Evolutionary conservation across 768 basidiomycete genomes (phyloP).

Genomic region (Symmetrospora coprosmae): DNA sequence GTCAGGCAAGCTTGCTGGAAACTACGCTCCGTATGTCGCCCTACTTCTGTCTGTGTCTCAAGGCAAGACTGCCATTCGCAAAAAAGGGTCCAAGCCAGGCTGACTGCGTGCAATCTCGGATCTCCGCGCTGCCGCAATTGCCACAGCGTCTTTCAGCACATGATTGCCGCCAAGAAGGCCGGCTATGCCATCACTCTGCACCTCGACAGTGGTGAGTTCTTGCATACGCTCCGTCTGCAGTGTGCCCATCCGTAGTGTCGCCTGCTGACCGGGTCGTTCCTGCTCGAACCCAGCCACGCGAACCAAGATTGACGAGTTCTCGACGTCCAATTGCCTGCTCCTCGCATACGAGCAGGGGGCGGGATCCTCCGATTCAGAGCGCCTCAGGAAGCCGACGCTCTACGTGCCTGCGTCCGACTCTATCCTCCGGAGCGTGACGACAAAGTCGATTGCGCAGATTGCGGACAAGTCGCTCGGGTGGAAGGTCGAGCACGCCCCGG

Average conservation of each 20-base stretch:
- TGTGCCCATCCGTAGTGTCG: background rate
- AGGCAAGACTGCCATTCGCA: too few relatives aligned
- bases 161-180: constrained; percentile 26
- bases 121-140: background rate
- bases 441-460: constrained; percentile 29
- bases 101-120: background rate
- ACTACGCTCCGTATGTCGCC: constrained; percentile 13
- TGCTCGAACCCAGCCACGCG: constrained; percentile 22
- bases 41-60: background rate
- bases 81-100: too few relatives aligned
- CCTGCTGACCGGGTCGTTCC: background rate
- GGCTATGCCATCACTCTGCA: constrained; percentile 34
- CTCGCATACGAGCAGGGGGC: constrained; percentile 12
- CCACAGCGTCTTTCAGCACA: constrained; percentile 24
- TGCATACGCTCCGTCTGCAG: background rate
- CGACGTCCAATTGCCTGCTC: constrained; percentile 31
- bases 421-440: constrained; percentile 32
- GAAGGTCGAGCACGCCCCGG: constrained; percentile 26
- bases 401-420: constrained; percentile 28
- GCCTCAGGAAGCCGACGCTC: constrained; percentile 23
- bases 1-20: constrained; percentile 23
- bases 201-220: constrained; percentile 19
- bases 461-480: constrained; percentile 29
- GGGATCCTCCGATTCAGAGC: background rate
- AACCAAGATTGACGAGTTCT: constrained; percentile 32